Percentiles rank a stretch among this genome's conserved stretches.
These are phyloP conservation scores for Thuidium tamariscinum DNA, from an alignment of 225 moss, liverwort and hornwort species.

Conservation along the genomic window DNA sequence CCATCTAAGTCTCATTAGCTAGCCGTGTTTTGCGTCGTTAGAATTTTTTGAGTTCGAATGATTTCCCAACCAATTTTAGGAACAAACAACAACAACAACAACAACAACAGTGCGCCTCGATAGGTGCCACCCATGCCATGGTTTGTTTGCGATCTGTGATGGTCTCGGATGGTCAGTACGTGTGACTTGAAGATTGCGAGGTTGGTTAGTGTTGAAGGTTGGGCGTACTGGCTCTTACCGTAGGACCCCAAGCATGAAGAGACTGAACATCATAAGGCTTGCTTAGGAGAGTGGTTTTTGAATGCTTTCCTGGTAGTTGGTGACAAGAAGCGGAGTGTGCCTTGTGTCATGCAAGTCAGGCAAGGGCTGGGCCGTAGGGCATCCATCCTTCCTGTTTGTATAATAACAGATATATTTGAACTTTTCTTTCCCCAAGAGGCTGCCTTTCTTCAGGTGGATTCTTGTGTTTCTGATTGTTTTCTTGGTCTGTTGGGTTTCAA, in stretches of 20 bases:
- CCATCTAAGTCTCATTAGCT: neutral
- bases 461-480: neutral
- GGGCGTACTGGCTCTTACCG: neutral
- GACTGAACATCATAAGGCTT: neutral
- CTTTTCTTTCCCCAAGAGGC: neutral
- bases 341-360: slow-evolving; percentile 9
- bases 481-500: neutral
- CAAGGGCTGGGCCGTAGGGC: neutral
- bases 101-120: neutral
- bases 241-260: neutral
- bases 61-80: neutral
- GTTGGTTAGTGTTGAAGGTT: neutral
- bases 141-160: neutral
- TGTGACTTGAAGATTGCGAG: neutral
- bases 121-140: neutral
- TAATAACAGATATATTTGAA: neutral
- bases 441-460: neutral
- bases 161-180: neutral
- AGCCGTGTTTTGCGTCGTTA: neutral
- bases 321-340: neutral
- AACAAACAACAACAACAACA: neutral
- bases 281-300: neutral
- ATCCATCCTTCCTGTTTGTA: slow-evolving; percentile 15
- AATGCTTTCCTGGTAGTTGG: neutral
- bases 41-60: neutral